Base-by-base conservation (phyloP, 2,329 filamentous ascomycete genomes). In the Verruconis gallopava region DNA sequence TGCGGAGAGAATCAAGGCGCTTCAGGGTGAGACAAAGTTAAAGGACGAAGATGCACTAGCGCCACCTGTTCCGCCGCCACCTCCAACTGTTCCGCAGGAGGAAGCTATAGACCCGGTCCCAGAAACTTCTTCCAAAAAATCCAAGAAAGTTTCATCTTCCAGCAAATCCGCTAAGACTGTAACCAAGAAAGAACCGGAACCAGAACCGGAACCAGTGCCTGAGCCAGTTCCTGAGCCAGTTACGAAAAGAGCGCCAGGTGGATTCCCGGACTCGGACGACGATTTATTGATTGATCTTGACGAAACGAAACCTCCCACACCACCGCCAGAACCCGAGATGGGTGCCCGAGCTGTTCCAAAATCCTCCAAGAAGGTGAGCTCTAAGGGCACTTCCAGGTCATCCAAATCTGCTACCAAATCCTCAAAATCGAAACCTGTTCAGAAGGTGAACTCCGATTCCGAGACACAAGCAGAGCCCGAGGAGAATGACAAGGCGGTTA, bases 1-100 rank as follows among this genome's bases (percentile, higher is more conserved):
- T 44, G 43, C 45, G 13, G 72, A 76, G 48, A 67, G 67, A 49
- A 68, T 75, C 57, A 72, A 62, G 49, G 54, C 64, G 13, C 49
- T 61, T 40, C 55, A 61, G 48, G 58, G 53, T 43, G 61, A 62
- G 34, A 53, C 60, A 42, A 60, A 64, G 44, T 55, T 56, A 44
- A 60, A 59, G 48, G 57, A 52, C 46, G 58, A 60, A 49, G 47
- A 53, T 35, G 46, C 49, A 41, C 45, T 47, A 47, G 18, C 43
- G 14, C 55, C 60, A 17, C 51, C 58, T 5, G 59, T 58, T 3
- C 60, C 62, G 19, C 51, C 55, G 15, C 50, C 54, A 11, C 46
- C 53, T 44, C 49, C 50, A 21, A 51, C 45, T 13, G 33, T 46
- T 4, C 44, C 47, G 17, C 17, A 19, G 19, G 42, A 44, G 32